These are phyloP conservation scores for Botrytis medusae DNA, from an alignment of 2,329 filamentous ascomycete species.

Conservation along the genomic window DNA sequence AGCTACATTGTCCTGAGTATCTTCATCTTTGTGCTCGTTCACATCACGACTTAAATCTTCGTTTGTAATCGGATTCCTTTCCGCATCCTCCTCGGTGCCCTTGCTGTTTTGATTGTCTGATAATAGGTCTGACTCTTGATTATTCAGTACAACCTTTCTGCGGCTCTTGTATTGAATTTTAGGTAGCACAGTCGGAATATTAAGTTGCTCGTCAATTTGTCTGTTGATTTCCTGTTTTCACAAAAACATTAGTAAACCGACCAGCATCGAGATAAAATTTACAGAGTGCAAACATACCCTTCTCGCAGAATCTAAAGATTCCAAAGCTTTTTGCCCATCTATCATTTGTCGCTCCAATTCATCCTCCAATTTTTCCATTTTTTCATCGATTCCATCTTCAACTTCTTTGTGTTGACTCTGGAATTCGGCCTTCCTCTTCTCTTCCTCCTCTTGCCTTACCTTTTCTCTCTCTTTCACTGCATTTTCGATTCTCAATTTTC, in stretches of 20 bases:
- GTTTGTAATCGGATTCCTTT: background rate
- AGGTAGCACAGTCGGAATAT: slow-evolving; percentile 32
- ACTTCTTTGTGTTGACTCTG: slow-evolving; percentile 28
- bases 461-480: slow-evolving; percentile 24
- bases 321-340: slow-evolving; percentile 31
- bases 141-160: slow-evolving; percentile 24
- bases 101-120: background rate
- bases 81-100: background rate
- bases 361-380: slow-evolving; percentile 35
- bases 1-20: background rate
- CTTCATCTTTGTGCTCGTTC: background rate
- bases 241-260: slow-evolving; percentile 1
- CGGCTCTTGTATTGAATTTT: slow-evolving; percentile 32
- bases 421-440: slow-evolving; percentile 26
- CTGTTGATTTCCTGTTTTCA: slow-evolving; percentile 34
- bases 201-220: slow-evolving; percentile 35
- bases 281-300: slow-evolving; percentile 25
- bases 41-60: background rate
- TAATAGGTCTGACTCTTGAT: background rate
- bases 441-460: slow-evolving; percentile 30
- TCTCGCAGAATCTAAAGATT: slow-evolving; percentile 33
- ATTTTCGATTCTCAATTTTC: slow-evolving; percentile 23
- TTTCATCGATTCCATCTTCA: slow-evolving; percentile 29
- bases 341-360: slow-evolving; percentile 34
- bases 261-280: background rate